Percentiles rank a stretch among this genome's conserved stretches.
These are phyloP conservation scores for Xylariaceae sp. DNA, from an alignment of 2,329 filamentous ascomycete species.

Conservation along the genomic window DNA sequence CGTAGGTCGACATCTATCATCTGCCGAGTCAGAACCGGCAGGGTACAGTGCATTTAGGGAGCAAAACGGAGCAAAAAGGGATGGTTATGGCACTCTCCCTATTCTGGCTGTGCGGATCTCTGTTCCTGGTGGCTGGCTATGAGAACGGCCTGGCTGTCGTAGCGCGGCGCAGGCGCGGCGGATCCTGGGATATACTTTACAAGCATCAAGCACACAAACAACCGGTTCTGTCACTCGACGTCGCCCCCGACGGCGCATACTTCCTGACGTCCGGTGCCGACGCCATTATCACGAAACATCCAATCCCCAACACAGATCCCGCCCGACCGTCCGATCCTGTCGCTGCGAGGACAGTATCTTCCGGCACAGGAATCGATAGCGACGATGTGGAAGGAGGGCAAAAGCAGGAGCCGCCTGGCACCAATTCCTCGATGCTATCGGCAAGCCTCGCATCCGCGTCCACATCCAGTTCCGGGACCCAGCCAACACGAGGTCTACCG, in stretches of 20 bases:
- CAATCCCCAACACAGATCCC: conserved; percentile 53
- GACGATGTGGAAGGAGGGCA: not conserved
- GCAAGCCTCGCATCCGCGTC: conserved; percentile 29
- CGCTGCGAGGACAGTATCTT: not conserved
- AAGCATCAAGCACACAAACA: conserved; percentile 73
- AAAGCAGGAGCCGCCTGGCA: not conserved
- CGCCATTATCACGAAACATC: conserved; percentile 77
- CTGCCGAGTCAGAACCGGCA: conserved; percentile 76
- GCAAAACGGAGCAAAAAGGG: conserved; percentile 59
- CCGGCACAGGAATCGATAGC: not conserved
- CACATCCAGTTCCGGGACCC: conserved; percentile 15
- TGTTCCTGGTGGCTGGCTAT: conserved; percentile 77
- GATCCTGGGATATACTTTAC: conserved; percentile 63
- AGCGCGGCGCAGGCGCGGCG: conserved; percentile 56
- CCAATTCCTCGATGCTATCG: conserved; percentile 7
- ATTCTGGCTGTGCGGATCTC: conserved; percentile 53
- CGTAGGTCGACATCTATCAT: conserved; percentile 78
- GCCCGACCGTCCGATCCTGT: conserved; percentile 7
- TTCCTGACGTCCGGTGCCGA: conserved; percentile 87
- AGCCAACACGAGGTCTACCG: conserved; percentile 13
- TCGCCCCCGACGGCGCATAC: conserved; percentile 55
- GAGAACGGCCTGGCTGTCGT: conserved; percentile 82
- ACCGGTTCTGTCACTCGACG: conserved; percentile 77
- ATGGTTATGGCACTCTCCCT: conserved; percentile 89
- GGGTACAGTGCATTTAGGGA: conserved; percentile 55